A percentile compares a stretch with the other conserved stretches of the same genome.
phyloP scores from a whole-genome alignment of 441 rosid genomes.

The Erodium trifolium region DNA sequence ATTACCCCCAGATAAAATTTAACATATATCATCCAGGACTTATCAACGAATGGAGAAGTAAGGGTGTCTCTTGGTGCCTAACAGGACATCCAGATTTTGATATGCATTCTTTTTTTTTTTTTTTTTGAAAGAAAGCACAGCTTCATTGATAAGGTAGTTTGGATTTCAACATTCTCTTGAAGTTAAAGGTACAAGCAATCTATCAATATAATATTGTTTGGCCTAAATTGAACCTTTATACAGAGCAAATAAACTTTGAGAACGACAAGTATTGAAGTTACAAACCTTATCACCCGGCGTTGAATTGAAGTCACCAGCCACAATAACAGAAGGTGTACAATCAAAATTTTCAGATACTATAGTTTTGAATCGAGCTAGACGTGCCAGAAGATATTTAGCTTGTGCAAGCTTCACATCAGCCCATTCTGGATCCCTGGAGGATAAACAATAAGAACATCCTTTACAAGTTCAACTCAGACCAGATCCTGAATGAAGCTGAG shows the following conservation, averaged over 20 bases:
- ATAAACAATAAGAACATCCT: neutral
- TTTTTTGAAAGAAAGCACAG: too few species aligned
- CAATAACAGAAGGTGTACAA: slow-evolving; percentile 48
- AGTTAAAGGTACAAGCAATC: neutral
- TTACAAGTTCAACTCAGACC: too few species aligned
- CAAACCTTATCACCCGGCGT: slow-evolving; percentile 72
- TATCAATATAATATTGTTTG: neutral
- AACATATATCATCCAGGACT: neutral
- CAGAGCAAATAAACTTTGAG: neutral
- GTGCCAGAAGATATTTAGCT: slow-evolving; percentile 65
- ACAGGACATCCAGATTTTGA: neutral
- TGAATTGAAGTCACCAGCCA: slow-evolving; percentile 96
- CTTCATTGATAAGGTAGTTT: neutral
- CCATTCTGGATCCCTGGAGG: slow-evolving; percentile 77
- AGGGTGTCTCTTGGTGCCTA: neutral
- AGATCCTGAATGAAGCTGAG: neutral
- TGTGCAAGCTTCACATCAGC: slow-evolving; percentile 95
- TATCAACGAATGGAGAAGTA: neutral
- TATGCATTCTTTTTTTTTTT: too few species aligned
- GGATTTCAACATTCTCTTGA: neutral
- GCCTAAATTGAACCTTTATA: neutral
- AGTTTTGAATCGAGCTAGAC: slow-evolving; percentile 52
- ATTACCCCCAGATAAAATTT: neutral
- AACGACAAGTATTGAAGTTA: neutral
- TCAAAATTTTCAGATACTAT: slow-evolving; percentile 51